Conservation (phyloP, 1,284 basidiomycete genomes). For the Cystobasidium sp. region DNA sequence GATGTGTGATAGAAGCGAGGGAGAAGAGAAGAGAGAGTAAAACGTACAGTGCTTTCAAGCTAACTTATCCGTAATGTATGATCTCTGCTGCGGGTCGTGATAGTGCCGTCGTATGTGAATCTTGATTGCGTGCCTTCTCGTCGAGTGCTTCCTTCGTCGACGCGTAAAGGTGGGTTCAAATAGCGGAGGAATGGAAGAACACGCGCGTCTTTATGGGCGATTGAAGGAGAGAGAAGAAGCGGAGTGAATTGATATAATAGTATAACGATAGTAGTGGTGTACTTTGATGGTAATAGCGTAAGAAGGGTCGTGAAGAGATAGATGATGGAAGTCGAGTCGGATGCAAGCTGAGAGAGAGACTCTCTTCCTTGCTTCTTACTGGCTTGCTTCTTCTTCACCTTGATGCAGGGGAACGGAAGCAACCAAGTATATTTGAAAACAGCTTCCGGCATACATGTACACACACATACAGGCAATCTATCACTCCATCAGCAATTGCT, state of each 20-base stretch:
- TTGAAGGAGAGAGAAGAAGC: background rate
- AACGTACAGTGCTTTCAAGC: background rate
- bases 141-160: background rate
- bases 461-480: no score
- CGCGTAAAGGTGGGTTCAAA: background rate
- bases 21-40: background rate
- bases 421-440: no score
- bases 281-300: no score
- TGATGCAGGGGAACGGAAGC: no score
- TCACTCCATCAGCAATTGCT: no score
- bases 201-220: background rate
- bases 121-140: constrained; percentile 1
- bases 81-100: constrained; percentile 5
- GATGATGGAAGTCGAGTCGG: no score
- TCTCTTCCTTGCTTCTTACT: no score
- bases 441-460: no score
- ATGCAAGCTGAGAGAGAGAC: no score
- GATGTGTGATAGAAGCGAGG: background rate
- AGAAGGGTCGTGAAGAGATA: no score
- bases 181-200: background rate
- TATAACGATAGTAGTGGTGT: background rate
- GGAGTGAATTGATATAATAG: background rate
- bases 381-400: no score
- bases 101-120: background rate
- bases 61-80: background rate